Conservation (phyloP, 2,329 filamentous ascomycete genomes). For the Lecanicillium sp. region DNA sequence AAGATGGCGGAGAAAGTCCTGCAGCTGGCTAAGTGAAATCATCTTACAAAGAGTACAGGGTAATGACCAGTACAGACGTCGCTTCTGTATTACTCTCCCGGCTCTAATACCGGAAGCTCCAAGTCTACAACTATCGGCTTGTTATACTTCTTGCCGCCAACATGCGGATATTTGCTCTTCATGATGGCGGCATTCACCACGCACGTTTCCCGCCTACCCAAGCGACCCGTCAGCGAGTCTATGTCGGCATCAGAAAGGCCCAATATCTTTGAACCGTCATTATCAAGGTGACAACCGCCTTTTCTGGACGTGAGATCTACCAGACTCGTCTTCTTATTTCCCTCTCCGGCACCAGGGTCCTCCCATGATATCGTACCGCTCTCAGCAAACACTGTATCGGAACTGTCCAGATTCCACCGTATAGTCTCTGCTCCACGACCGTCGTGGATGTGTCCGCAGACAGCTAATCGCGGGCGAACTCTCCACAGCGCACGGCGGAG, state of each 20-base stretch:
- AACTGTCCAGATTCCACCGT: constrained; percentile 44
- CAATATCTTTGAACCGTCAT: constrained; percentile 5
- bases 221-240: constrained; percentile 30
- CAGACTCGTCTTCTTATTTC: constrained; percentile 28
- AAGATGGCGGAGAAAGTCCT: no score
- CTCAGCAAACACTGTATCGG: constrained; percentile 36
- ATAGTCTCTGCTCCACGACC: constrained; percentile 57
- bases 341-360: constrained; percentile 46
- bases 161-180: constrained; percentile 58
- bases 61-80: no score
- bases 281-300: not conserved
- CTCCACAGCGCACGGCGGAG: constrained; percentile 50
- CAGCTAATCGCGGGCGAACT: constrained; percentile 54
- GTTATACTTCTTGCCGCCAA: constrained; percentile 56
- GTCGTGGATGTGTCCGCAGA: constrained; percentile 69
- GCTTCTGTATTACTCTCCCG: no score
- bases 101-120: constrained; percentile 53
- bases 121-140: constrained; percentile 81
- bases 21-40: no score
- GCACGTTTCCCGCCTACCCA: constrained; percentile 59
- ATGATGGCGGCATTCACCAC: constrained; percentile 74
- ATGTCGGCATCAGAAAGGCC: constrained; percentile 24
- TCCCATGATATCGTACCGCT: constrained; percentile 40
- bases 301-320: constrained; percentile 1
- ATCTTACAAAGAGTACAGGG: no score